Evolutionary conservation across 208 protist genomes (phyloP).

Genomic region (Wallacemonas sp.): DNA sequence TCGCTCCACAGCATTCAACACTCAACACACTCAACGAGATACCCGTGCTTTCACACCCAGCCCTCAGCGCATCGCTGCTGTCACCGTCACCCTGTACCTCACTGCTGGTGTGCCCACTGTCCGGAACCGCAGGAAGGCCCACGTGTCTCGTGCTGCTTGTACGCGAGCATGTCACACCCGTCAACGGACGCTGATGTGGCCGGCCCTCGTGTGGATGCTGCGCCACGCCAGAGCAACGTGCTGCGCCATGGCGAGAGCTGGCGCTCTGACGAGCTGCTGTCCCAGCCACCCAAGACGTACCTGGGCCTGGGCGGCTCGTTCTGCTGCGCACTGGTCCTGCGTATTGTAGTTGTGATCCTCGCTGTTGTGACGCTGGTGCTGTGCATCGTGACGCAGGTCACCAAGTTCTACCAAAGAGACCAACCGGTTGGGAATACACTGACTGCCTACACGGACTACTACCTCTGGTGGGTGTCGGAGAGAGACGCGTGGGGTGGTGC

Average conservation of each 20-base stretch:
- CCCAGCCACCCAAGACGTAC: slow-evolving; percentile 10
- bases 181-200: too few relatives aligned
- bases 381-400: slow-evolving; percentile 13
- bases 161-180: too few relatives aligned
- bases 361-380: slow-evolving; percentile 2
- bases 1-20: too few relatives aligned
- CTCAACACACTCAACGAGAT: too few relatives aligned
- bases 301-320: not conserved
- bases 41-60: too few relatives aligned
- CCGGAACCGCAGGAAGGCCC: too few relatives aligned
- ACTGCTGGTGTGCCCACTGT: too few relatives aligned
- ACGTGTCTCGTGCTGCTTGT: too few relatives aligned
- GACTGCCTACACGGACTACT: not conserved
- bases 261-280: not conserved
- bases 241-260: not conserved
- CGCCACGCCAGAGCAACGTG: not conserved
- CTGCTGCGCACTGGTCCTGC: slow-evolving; percentile 7
- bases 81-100: too few relatives aligned
- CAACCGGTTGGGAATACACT: not conserved
- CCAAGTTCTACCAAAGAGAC: not conserved
- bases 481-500: not conserved
- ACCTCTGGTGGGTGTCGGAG: not conserved
- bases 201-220: not conserved
- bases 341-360: not conserved
- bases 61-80: too few relatives aligned